These are phyloP conservation scores for Forsythia viridissima DNA, from an alignment of 257 asterid species.

Conservation along the genomic window DNA sequence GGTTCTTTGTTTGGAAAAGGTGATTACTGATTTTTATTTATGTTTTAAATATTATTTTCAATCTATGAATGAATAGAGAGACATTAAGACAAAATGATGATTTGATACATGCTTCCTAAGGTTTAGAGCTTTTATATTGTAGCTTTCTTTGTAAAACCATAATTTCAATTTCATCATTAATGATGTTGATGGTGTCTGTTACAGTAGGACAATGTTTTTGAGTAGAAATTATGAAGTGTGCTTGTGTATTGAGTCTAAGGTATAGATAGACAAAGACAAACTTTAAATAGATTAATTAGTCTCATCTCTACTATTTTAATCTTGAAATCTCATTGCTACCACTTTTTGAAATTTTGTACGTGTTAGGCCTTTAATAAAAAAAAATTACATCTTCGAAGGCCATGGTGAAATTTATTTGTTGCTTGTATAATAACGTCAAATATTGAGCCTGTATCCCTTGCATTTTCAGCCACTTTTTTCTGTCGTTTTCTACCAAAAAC, in stretches of 20 bases:
- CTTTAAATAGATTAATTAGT: not conserved
- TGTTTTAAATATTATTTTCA: not conserved
- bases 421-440: not conserved
- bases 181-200: not conserved
- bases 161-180: not conserved
- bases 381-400: too few relatives aligned
- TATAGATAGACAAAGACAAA: not conserved
- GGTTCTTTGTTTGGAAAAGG: slow-evolving; percentile 1
- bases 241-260: not conserved
- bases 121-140: not conserved
- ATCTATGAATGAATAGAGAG: not conserved
- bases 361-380: not conserved
- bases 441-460: slow-evolving; percentile 23
- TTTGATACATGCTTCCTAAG: too few relatives aligned
- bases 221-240: not conserved
- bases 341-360: not conserved
- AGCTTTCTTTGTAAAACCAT: not conserved
- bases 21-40: not conserved
- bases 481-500: not conserved
- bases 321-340: too few relatives aligned
- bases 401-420: not conserved
- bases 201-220: not conserved
- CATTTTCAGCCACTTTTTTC: slow-evolving; percentile 26
- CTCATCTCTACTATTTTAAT: not conserved
- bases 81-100: too few relatives aligned